Evolutionary conservation across 148 eudicot species (phyloP), one percentile per base, ranked within the genome.

Genomic region (Chenopodium album): DNA sequence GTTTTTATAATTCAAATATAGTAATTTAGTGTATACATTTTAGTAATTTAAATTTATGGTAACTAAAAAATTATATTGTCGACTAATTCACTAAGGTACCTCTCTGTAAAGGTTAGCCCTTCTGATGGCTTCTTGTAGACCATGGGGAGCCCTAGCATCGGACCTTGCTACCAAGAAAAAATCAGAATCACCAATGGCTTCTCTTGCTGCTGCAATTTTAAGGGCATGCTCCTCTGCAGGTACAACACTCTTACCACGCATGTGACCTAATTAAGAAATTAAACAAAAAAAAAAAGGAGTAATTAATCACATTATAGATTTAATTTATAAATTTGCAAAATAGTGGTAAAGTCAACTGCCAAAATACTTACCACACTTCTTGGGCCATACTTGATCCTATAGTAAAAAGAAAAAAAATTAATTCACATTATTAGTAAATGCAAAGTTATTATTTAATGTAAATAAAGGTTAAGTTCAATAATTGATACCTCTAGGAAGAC

Each of bases 321-420:
- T 41, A 77, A 46, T 62, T 63, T 63, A 19, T 2, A n/a, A 2
- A 5, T 13, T 12, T 54, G 3, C 3, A 31, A 12, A 47, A 22
- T 14, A 7, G 14, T 37, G 6, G 2, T 6, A 66, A 54, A 48
- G 31, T 41, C 56, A n/a, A 7, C 0, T 13, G 29, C 72, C 44
- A 41, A 41, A 41, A 41, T 41, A 79, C 80, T 68, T 84, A 84
- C 86, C 88, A 63, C 88, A 86, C 78, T 86, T 86, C 84, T 86
- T 86, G 19, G 88, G 88, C 88, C 88, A 86, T 72, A 85, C 80
- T 75, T 86, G 88, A 71, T 86, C 88, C 88, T 86, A 64, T 31
- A 10, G 12, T 29, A 2, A 34, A 34, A 34, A 34, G 3, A 2
- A 34, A 34, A 2, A 34, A 34, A 4, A 74, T 31, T 0, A 47